Evolutionary conservation across 352 stramenopile genomes (phyloP).

Genomic region (Phytopythium mirpurense): DNA sequence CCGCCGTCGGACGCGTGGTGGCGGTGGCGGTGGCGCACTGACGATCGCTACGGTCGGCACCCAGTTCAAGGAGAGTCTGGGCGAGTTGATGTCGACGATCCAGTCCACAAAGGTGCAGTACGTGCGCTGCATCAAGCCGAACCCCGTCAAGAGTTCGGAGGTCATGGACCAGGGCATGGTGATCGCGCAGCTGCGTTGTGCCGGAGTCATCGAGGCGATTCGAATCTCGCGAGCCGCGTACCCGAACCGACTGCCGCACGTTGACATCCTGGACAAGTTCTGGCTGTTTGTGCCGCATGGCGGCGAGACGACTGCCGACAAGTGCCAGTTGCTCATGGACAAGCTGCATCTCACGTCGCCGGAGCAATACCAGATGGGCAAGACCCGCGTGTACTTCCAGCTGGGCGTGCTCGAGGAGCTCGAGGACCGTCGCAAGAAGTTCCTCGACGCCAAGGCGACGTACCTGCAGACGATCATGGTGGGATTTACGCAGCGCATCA

Average conservation of each 20-base stretch:
- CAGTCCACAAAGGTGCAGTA: constrained; percentile 96
- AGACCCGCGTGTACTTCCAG: constrained; percentile 86
- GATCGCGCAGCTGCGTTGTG: constrained; percentile 95
- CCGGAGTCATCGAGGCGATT: constrained; percentile 98
- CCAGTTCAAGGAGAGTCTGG: constrained; percentile 89
- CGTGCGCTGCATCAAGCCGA: constrained; percentile 99
- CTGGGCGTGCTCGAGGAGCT: constrained; percentile 80
- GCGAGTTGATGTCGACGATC: constrained; percentile 92
- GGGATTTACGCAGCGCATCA: constrained; percentile 67
- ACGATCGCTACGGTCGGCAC: constrained; percentile 62
- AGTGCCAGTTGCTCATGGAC: constrained; percentile 75
- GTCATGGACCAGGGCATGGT: constrained; percentile 90
- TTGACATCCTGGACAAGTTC: constrained; percentile 79
- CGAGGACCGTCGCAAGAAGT: constrained; percentile 82
- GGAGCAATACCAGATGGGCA: constrained; percentile 82
- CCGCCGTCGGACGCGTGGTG: constrained; percentile 10
- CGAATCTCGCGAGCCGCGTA: constrained; percentile 97
- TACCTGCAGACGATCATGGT: constrained; percentile 79
- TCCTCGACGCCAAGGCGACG: constrained; percentile 73
- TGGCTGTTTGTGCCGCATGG: constrained; percentile 72
- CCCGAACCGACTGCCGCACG: constrained; percentile 94
- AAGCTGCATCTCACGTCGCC: constrained; percentile 73
- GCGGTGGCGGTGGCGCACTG: constrained; percentile 39
- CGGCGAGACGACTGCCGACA: constrained; percentile 46
- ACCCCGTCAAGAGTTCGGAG: constrained; percentile 90